These are phyloP conservation scores for Diaporthe vexans DNA, from an alignment of 2,329 filamentous ascomycete genomes.

Conservation along the genomic window DNA sequence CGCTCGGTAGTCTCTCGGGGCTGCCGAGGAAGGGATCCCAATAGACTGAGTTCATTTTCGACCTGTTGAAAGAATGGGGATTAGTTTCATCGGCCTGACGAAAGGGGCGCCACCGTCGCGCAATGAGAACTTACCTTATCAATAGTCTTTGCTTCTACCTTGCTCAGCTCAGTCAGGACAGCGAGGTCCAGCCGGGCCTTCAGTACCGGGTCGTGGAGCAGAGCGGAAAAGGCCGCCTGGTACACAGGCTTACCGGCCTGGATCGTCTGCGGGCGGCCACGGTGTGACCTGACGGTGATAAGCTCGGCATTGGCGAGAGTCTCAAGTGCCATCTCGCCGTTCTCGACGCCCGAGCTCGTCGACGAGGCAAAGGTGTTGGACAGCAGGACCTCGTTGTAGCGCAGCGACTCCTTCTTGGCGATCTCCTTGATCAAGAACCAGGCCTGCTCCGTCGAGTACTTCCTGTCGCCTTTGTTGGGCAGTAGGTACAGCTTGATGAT, in stretches of 20 bases:
- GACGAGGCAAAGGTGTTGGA: constrained; percentile 79
- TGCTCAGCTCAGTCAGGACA: constrained; percentile 76
- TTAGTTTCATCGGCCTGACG: neutral
- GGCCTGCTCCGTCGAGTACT: constrained; percentile 88
- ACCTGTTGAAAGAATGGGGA: constrained; percentile 52
- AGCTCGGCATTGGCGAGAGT: constrained; percentile 88
- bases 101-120: neutral
- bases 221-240: constrained; percentile 81
- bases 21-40: constrained; percentile 80
- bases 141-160: constrained; percentile 80
- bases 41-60: constrained; percentile 80
- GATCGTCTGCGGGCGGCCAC: constrained; percentile 84
- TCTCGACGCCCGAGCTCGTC: constrained; percentile 60
- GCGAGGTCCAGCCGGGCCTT: constrained; percentile 80
- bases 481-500: constrained; percentile 94
- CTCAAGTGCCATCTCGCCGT: constrained; percentile 82
- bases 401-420: constrained; percentile 75
- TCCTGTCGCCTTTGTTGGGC: constrained; percentile 68
- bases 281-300: constrained; percentile 79
- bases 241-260: constrained; percentile 89
- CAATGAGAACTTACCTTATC: constrained; percentile 63
- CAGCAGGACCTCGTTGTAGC: constrained; percentile 89
- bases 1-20: constrained; percentile 77
- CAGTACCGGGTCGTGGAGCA: constrained; percentile 81
- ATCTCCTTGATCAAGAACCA: constrained; percentile 90